Evolutionary conservation across 2,329 filamentous ascomycete species (phyloP), one percentile per base, ranked within the genome.

Genomic region (Capronia epimyces): DNA sequence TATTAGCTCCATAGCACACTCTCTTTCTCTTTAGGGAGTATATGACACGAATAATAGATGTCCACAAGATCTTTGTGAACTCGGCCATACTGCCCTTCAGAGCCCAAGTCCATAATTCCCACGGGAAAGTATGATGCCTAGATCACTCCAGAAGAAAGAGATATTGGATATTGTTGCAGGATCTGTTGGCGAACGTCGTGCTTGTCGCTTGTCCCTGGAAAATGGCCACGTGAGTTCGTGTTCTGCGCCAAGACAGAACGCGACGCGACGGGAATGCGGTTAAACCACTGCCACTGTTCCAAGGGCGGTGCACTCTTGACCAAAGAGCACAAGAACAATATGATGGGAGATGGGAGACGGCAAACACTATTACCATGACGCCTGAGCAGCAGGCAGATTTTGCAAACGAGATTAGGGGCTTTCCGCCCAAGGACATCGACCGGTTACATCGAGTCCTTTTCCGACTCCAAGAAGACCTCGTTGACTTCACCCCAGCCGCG

Each of bases 131-230:
- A 57, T 27, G 49, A 60, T 37, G 49, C 55, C 16, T 16, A 24
- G 2, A 31, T 43, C 10, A 20, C 50, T 13, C 15, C 29, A 7
- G 36, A 25, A 8, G 27, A 15, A 9, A 39, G 42, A 10, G 49
- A 57, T 21, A 7, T 60, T 3, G 13, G 49, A 57, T 21, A 7
- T 60, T 3, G 45, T 49, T 2, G 53, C 52, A 5, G 56, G 59
- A n/a, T n/a, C n/a, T n/a, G n/a, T n/a, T n/a, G n/a, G n/a, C n/a
- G n/a, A n/a, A n/a, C n/a, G n/a, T n/a, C n/a, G n/a, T n/a, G n/a
- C n/a, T n/a, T n/a, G n/a, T n/a, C n/a, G n/a, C n/a, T n/a, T n/a
- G n/a, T n/a, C n/a, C n/a, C n/a, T 36, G 32, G 13, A 36, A 18
- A 4, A 5, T n/a, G 13, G 15, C 15, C 32, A n/a, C 24, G 24